phyloP scores from a whole-genome alignment of 2,329 filamentous ascomycete species.

The Colletotrichum higginsianum region DNA sequence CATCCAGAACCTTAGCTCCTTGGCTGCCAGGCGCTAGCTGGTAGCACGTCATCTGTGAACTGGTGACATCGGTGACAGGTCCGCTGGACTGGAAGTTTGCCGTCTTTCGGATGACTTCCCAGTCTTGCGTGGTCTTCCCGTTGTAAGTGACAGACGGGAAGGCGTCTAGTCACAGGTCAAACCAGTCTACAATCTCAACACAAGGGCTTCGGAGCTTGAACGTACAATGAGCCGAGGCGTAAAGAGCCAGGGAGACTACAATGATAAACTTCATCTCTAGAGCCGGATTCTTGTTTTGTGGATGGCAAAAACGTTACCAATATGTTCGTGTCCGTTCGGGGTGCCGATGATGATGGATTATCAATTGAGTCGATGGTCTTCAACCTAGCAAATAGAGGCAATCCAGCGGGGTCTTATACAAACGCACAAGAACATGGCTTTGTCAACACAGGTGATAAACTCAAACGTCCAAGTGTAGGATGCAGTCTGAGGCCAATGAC shows the following conservation, averaged over 20 bases:
- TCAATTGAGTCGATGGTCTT: background rate
- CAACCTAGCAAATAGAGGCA: background rate
- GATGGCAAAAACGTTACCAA: background rate
- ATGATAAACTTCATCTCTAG: background rate
- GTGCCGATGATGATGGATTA: background rate
- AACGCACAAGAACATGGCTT: too few relatives aligned
- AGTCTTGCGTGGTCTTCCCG: slow-evolving; percentile 54
- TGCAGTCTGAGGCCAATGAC: background rate
- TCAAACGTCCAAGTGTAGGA: background rate
- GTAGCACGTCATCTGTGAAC: slow-evolving; percentile 66
- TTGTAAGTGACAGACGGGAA: slow-evolving; percentile 57
- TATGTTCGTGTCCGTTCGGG: background rate
- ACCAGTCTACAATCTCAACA: background rate
- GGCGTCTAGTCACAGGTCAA: slow-evolving; percentile 51
- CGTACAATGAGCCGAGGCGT: slow-evolving; percentile 58
- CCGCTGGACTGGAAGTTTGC: slow-evolving; percentile 66
- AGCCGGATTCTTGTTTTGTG: background rate
- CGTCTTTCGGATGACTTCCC: slow-evolving; percentile 63
- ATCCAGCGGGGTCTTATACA: background rate
- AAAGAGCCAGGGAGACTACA: background rate
- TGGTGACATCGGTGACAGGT: slow-evolving; percentile 63
- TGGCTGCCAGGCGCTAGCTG: slow-evolving; percentile 58
- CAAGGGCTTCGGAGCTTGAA: background rate
- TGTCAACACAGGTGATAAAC: background rate
- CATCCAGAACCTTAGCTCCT: slow-evolving; percentile 58